Evolutionary conservation across 164 flowering plant genomes (phyloP).

Genomic region (Nelumbo lutea): DNA sequence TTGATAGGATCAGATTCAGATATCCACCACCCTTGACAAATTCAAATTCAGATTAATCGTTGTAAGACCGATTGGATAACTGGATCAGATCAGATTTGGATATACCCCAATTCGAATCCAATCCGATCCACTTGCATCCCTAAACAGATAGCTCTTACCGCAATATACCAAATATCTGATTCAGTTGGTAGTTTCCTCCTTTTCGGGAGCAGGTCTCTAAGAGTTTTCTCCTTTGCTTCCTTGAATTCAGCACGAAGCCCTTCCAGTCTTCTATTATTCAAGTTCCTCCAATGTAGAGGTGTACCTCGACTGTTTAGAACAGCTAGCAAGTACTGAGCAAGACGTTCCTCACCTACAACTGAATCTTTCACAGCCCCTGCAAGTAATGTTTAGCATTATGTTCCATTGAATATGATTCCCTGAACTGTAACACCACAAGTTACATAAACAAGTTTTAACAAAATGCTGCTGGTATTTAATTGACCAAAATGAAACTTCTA

Average conservation of each 20-base stretch:
- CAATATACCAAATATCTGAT: conserved; percentile 48
- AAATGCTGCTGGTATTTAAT: no score
- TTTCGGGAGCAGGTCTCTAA: conserved; percentile 45
- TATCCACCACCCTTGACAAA: no score
- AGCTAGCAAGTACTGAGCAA: conserved; percentile 80
- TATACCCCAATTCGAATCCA: no score
- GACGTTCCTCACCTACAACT: conserved; percentile 94
- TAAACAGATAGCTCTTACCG: conserved; percentile 35
- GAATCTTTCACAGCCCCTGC: conserved; percentile 91
- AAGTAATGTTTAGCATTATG: neutral
- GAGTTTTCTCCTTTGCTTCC: conserved; percentile 32
- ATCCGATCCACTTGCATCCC: no score
- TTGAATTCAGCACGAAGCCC: conserved; percentile 22
- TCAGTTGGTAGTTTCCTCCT: conserved; percentile 34
- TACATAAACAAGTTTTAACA: no score
- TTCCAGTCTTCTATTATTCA: conserved; percentile 36
- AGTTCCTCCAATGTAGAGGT: conserved; percentile 83
- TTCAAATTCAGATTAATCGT: no score
- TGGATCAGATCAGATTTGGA: no score
- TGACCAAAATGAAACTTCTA: no score
- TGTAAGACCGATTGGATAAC: no score
- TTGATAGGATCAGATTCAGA: no score
- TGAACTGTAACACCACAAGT: no score
- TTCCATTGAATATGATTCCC: no score
- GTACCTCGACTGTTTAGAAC: conserved; percentile 69